Evolutionary conservation across 371 early-diverging fungal genomes (phyloP), one percentile per base, ranked within the genome.

Genomic region (Circinella umbellata): DNA sequence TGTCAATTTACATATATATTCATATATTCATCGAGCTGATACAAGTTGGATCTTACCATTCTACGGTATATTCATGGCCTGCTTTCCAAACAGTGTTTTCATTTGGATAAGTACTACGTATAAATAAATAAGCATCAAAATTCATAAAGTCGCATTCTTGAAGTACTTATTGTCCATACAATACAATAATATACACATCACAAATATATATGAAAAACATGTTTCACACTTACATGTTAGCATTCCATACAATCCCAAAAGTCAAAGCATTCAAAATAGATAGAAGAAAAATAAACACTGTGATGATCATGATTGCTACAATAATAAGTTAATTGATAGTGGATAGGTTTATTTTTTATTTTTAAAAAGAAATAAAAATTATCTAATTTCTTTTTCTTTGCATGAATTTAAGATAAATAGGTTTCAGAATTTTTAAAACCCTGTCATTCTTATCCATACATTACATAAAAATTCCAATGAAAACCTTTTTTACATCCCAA

Each of bases 61-160:
- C 59, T 13, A 76, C 76, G n/a, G 68, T 70, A 38, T 67, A 72
- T 0, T 18, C 61, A 18, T 65, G 35, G 37, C 76, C 76, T n/a
- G 76, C 73, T 55, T 66, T 63, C 76, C 76, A 76, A n/a, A 66
- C 63, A 13, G 73, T 68, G 47, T 20, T 59, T 7, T 38, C 38
- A 53, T 66, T 63, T 11, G 76, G 76, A 10, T 38, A 39, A 13
- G 66, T 64, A 34, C 70, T 72, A 51, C 17, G 15, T 49, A 51
- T 47, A 47, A 47, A 47, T 15, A 15, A 0, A 15, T 15, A 47
- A 47, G 47, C 11, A 47, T 11, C 1, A 47, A 47, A 47, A 47
- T 11, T 47, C 47, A 51, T 51, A 1, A 11, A 42, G 42, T 42
- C 3, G 1, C 27, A 27, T 27, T 27, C 27, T 27, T 27, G 27